Evolutionary conservation across 2,329 filamentous ascomycete species (phyloP), one percentile per base, ranked within the genome.

Genomic region (Amesomyces nigricolor): DNA sequence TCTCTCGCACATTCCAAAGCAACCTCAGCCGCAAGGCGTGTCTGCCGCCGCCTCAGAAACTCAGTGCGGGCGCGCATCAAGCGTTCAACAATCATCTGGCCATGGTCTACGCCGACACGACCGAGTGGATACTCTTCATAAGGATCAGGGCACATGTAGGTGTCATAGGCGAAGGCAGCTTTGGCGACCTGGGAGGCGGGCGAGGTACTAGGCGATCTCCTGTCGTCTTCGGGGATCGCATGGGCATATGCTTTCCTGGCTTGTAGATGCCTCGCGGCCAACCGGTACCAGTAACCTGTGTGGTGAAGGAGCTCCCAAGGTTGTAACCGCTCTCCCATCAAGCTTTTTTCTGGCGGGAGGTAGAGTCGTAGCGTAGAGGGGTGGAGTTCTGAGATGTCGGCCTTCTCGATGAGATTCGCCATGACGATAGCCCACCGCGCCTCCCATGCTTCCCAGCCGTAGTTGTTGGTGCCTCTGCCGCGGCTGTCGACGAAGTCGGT

Each of bases 371-470:
- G 67, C 1, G 72, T 73, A 2, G 71, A 69, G 1, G 76, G 72
- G 1, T 70, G 71, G 16, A 85, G 70, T 35, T 78, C 78, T 2
- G 74, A 72, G 11, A 83, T 72, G 17, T 76, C 74, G 26, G 77
- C 72, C 58, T 75, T 79, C 58, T 82, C 77, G 16, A 85, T 76
- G 58, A 85, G 66, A 44, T 81, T 75, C 2, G 81, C 82, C 83
- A 86, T 86, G 11, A 83, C 72, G 19, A 73, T 74, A 14, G 81
- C 78, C 83, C 83, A 86, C 54, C 88, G 81, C 40, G 89, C 85
- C 72, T 96, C 88, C 91, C 92, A 99, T 2, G 92, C 91, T 65
- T 90, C 82, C 89, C 91, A 97, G 5, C 90, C 89, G 68, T 97
- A 97, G 62, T 89, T 95, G 32, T 84, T 82, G 2, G 89, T 91